Conservation (phyloP, 2,329 filamentous ascomycete genomes). For the Alternaria atra region DNA sequence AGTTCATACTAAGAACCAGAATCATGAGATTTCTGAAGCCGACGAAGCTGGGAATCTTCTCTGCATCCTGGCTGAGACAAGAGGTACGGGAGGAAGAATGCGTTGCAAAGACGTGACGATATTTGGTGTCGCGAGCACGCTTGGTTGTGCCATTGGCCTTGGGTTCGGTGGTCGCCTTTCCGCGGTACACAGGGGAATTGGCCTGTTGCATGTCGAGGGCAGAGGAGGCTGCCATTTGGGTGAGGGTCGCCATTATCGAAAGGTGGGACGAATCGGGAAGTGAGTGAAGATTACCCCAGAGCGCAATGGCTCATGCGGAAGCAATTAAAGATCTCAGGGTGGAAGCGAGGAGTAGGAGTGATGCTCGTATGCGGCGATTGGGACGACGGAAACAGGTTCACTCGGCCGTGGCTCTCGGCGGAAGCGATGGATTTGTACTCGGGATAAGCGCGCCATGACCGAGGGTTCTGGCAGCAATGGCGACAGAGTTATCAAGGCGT, state of each 20-base stretch:
- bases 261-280: constrained; percentile 10
- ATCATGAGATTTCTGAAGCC: constrained; percentile 98
- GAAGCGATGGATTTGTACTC: constrained; percentile 10
- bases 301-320: constrained; percentile 14
- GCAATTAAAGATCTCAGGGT: constrained; percentile 8
- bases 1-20: constrained; percentile 77
- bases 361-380: constrained; percentile 24
- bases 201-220: constrained; percentile 31
- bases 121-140: constrained; percentile 64
- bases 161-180: constrained; percentile 30
- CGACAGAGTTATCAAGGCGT: constrained; percentile 19
- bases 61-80: constrained; percentile 84
- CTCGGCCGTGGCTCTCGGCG: constrained; percentile 27
- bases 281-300: constrained; percentile 1
- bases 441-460: constrained; percentile 20
- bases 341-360: constrained; percentile 17
- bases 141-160: constrained; percentile 24
- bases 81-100: constrained; percentile 78
- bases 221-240: constrained; percentile 34
- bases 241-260: constrained; percentile 45
- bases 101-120: constrained; percentile 89
- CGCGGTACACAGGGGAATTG: constrained; percentile 36
- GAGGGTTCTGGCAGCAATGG: constrained; percentile 14
- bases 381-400: constrained; percentile 27
- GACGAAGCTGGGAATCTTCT: constrained; percentile 80